Base-by-base conservation (phyloP, 1,284 basidiomycete genomes). In the Cryptococcus depauperatus region DNA sequence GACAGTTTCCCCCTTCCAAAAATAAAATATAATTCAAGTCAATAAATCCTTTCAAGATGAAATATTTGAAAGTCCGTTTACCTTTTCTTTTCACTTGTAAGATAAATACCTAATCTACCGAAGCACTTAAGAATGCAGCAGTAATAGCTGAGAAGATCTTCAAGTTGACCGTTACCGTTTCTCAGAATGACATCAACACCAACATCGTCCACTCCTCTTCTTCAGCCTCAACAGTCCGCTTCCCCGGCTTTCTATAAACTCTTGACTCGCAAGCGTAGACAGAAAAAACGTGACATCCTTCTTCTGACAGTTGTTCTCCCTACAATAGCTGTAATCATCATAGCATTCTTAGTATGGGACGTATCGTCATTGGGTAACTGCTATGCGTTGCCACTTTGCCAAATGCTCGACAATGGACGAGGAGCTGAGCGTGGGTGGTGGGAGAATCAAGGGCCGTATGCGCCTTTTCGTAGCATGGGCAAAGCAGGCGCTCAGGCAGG, bases 321-420 rank as follows among this genome's bases (percentile, higher is more conserved):
- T 77, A 62, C 93, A 85, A 59, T 82, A 75, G 85, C 90, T 88
- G 54, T 84, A 80, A 41, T 77, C 74, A 10, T 79, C 73, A 46
- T 78, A 73, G 54, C 77, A 79, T 52, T 85, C 81, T 59, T 85
- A 29, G 78, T 76, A 26, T 79, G 80, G 66, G 87, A 89, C 30
- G 78, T 76, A 21, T 77, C 77, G 16, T 54, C 57, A 3, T 30
- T 51, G 4, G 65, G 67, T 1, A 43, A 56, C 10, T 65, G 64
- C 43, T 49, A 52, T 39, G 30, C 63, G n/a, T 25, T 35, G 27
- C 56, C 61, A 22, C 30, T 65, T 13, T 67, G 64, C 47, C 35
- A 47, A 26, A 43, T 53, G 2, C 44, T 67, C 10, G 55, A 55
- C 4, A 56, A 54, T 23, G 47, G 45, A 14, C 45, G 48, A 27